Conservation (phyloP, 164 flowering plant genomes). For the Aristolochia contorta region DNA sequence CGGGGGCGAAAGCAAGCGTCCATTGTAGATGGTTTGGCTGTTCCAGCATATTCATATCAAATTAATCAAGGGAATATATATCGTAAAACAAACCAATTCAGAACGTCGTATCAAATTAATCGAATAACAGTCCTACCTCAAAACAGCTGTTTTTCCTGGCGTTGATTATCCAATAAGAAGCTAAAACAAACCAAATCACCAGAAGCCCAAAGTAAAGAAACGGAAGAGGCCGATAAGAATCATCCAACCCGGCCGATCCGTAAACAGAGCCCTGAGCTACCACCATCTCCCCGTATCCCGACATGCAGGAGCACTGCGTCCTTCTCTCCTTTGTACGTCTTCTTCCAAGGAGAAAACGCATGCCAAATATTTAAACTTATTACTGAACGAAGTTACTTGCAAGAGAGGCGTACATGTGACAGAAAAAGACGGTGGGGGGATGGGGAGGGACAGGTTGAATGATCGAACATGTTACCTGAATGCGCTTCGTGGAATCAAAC, state of each 20-base stretch:
- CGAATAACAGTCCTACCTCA: slow-evolving; percentile 39
- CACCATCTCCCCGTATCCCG: slow-evolving; percentile 13
- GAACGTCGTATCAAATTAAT: neutral
- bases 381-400: too few relatives aligned
- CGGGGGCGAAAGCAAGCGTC: slow-evolving; percentile 69
- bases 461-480: neutral
- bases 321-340: neutral
- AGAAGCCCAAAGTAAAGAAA: slow-evolving; percentile 55
- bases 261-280: slow-evolving; percentile 8
- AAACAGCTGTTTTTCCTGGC: slow-evolving; percentile 65
- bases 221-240: slow-evolving; percentile 64
- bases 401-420: too few relatives aligned
- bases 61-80: too few relatives aligned
- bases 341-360: neutral
- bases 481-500: neutral
- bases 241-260: slow-evolving; percentile 24
- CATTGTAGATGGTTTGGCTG: slow-evolving; percentile 81
- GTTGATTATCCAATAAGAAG: slow-evolving; percentile 63
- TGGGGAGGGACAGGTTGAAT: neutral
- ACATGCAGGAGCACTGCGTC: neutral
- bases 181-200: slow-evolving; percentile 53
- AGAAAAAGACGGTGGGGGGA: neutral
- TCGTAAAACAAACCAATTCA: too few relatives aligned
- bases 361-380: neutral
- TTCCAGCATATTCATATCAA: slow-evolving; percentile 16